Base-by-base conservation (phyloP, 2,329 filamentous ascomycete species). In the Ceratocystis lukuohia region DNA sequence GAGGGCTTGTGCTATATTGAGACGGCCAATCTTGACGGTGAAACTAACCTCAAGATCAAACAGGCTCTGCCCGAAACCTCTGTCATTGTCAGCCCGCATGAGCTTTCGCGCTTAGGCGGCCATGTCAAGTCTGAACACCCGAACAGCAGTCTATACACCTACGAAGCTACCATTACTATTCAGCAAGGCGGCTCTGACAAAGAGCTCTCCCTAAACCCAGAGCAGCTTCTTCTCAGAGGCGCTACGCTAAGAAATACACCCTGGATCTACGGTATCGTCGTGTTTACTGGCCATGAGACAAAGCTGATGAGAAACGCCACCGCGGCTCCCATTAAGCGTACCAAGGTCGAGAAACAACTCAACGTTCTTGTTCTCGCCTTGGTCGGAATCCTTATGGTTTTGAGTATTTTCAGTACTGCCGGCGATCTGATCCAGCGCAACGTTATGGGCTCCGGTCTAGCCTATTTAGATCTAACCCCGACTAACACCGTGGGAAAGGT, bases 251-350 rank as follows among this genome's bases (percentile, higher is more conserved):
- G 94, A 71, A 99, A 99, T 73, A 99, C 94, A 1, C 93, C 92
- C 37, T 99, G 94, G 93, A 86, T 97, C 62, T 91, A 99, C 74
- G 94, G 93, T 48, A 84, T 96, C 20, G 94, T 69, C 30, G 66
- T 70, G 28, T 69, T 69, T 57, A 96, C 91, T 2, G 94, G 94
- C 64, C 94, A 99, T 76, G 94, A 99, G 78, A 97, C 94, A 5
- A 99, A 99, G 77, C 82, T 99, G 69, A 97, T 99, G 94, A 87
- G 94, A 71, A 99, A 99, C 74, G 95, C 94, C 20, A 99, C 93
- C 2, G 93, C 93, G 3, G 88, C 94, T 1, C 95, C 94, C 5
- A 99, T 99, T 78, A 99, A 99, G 79, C 88, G 93, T 66, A 99
- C 94, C 45, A 93, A 92, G 71, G 93, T 99, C 5, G 94, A 99